Base-by-base conservation (phyloP, 257 asterid species). In the Oldenlandia corymbosa region DNA sequence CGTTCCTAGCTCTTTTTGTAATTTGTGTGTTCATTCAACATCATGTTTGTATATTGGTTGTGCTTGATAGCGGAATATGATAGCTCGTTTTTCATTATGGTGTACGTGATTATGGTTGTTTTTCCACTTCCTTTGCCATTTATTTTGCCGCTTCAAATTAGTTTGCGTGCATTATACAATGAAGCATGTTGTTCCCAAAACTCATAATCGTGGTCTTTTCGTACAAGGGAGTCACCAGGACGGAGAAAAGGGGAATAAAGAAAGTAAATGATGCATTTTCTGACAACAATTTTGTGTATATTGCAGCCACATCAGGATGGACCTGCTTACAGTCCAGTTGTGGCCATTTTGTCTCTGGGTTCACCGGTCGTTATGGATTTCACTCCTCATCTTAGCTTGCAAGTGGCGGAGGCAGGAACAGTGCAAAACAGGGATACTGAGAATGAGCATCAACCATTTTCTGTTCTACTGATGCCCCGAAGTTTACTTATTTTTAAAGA, bases 231-330 rank as follows among this genome's bases (percentile, higher is more conserved):
- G 41, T 20, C 27, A 26, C 18, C 41, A 61, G 26, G 41, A 21
- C n/a, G n/a, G n/a, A n/a, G n/a, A n/a, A n/a, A n/a, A n/a, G n/a
- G n/a, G n/a, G n/a, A n/a, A n/a, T n/a, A n/a, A n/a, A n/a, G n/a
- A n/a, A n/a, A n/a, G n/a, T n/a, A n/a, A n/a, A n/a, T n/a, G 39
- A 3, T 34, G 39, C 39, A 34, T 34, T 46, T 48, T 32, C 57
- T 64, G 30, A 64, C 55, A 13, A 24, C 24, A 5, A 21, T 7
- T 28, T 1, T 39, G 46, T 54, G 5, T 34, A 31, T 54, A 10
- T 27, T 62, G 57, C 82, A 91, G 98, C 84, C 96, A 7, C 99
- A 89, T 79, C 97, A 92, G 76, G 99, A 92, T 65, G 97, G 99
- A 51, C 90, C 95, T 58, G 95, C 97, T 34, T 92, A 92, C 79